Conservation (phyloP, 257 asterid genomes). For the Leonotis leonurus region DNA sequence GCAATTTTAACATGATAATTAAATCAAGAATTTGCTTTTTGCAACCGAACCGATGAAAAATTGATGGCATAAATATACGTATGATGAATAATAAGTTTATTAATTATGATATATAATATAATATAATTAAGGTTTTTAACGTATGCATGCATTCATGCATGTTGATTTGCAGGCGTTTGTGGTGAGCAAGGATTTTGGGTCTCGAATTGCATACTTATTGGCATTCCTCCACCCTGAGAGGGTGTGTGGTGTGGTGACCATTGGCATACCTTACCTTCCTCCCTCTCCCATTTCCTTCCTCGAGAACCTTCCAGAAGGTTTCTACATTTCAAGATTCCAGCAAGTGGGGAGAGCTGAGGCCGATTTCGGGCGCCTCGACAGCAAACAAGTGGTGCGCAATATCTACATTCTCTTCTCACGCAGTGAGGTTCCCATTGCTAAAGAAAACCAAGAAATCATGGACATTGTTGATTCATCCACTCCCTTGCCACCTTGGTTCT, state of each 20-base stretch:
- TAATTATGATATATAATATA: too few species aligned
- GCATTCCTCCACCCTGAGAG: conserved; percentile 43
- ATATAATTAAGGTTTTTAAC: too few species aligned
- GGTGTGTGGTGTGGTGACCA: conserved; percentile 37
- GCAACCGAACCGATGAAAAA: too few species aligned
- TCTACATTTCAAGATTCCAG: too few species aligned
- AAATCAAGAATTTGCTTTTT: too few species aligned
- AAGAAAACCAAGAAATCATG: conserved; percentile 44
- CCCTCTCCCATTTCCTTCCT: conserved; percentile 8
- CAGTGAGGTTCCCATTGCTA: conserved; percentile 34
- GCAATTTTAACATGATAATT: too few species aligned
- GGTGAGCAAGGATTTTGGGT: conserved; percentile 49
- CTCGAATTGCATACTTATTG: conserved; percentile 28
- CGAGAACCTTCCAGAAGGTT: too few species aligned
- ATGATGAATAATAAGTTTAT: too few species aligned
- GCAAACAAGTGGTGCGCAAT: conserved; percentile 30
- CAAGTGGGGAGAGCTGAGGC: conserved; percentile 39
- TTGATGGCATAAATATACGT: too few species aligned
- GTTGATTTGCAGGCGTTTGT: conserved; percentile 41
- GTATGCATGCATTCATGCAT: too few species aligned
- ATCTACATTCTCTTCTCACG: conserved; percentile 36
- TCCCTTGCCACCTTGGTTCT: conserved; percentile 53
- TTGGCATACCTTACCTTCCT: conserved; percentile 48
- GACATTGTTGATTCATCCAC: conserved; percentile 42
- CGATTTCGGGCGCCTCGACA: conserved; percentile 42